Evolutionary conservation across 75 land plant genomes (phyloP), one percentile per base, ranked within the genome.

Genomic region (Larix kaempferi): DNA sequence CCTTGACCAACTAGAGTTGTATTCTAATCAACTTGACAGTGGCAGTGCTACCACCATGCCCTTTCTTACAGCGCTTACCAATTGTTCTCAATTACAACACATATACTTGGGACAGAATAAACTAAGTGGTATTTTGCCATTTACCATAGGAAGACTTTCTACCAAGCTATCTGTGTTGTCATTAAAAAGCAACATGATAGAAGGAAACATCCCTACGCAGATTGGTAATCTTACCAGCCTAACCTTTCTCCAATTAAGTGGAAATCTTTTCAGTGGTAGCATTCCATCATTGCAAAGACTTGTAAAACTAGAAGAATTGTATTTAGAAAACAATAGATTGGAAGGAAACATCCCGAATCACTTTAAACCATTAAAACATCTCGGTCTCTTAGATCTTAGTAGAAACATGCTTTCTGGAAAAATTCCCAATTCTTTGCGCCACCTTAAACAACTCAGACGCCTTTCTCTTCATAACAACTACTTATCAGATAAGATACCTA

Each of bases 391-490:
- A 11, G 5, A 17, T 0, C 2, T 72, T 44, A 17, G 56, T 22
- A 23, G 1, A 11, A 72, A 52, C 74, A 72, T 22, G 27, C 25
- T 72, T 41, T 72, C 56, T 10, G 56, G 74, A 72, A n/a, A n/a
- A 27, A 91, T 89, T 74, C 94, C 91, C 0, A 56, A 49, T 3
- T 78, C 88, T 6, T 29, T 90, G 39, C 83, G 92, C n/a, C 77
- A 80, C 64, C 74, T 90, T 33, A 80, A 86, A 72, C 39, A 88
- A 33, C 82, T 88, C 56, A 80, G 60, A 59, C 80, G 84, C 56
- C 77, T 90, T 61, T 85, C 85, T 63, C 78, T 90, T 39, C 82
- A 88, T 59, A 82, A 82, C 75, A 86, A 89, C 64, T 73, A 77
- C 19, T 79, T 86, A 3, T 59, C 61, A 57, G 89, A 88, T 27